Evolutionary conservation across 768 basidiomycete genomes (phyloP).

Genomic region (Naganishia onofrii): DNA sequence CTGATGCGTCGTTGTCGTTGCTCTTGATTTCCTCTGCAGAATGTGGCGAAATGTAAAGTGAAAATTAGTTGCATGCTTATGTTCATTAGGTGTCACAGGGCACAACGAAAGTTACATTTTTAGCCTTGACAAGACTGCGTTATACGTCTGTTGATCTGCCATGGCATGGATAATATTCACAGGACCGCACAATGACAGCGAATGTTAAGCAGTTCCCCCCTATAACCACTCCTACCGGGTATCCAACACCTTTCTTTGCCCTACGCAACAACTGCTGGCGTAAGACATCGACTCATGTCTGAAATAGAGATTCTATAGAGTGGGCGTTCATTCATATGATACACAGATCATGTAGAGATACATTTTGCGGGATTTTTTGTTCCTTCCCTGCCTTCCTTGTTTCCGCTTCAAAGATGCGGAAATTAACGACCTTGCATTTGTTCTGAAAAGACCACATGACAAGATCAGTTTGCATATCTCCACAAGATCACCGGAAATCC

Average conservation of each 20-base stretch:
- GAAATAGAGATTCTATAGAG: neutral
- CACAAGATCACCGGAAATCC: neutral
- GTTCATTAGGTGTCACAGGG: neutral
- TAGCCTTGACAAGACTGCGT: too few relatives aligned
- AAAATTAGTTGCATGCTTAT: neutral
- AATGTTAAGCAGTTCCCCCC: too few relatives aligned
- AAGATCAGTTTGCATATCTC: neutral
- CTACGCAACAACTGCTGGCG: neutral
- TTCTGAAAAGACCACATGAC: neutral
- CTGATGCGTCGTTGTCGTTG: neutral
- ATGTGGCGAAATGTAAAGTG: slow-evolving; percentile 49
- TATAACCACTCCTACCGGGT: neutral
- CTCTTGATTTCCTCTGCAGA: slow-evolving; percentile 34
- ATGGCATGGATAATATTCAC: too few relatives aligned
- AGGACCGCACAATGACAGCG: too few relatives aligned
- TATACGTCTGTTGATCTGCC: too few relatives aligned
- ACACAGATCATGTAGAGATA: slow-evolving; percentile 8
- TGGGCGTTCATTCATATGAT: slow-evolving; percentile 11
- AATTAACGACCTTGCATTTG: slow-evolving; percentile 25
- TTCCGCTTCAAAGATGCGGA: neutral
- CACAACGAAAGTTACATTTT: neutral
- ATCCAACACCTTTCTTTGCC: neutral
- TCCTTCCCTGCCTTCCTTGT: neutral
- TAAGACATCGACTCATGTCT: neutral
- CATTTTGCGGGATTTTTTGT: neutral